A percentile compares a stretch with the other conserved stretches of the same genome.
Conservation (phyloP, 495 filamentous ascomycete species). For the Xylona heveae region DNA sequence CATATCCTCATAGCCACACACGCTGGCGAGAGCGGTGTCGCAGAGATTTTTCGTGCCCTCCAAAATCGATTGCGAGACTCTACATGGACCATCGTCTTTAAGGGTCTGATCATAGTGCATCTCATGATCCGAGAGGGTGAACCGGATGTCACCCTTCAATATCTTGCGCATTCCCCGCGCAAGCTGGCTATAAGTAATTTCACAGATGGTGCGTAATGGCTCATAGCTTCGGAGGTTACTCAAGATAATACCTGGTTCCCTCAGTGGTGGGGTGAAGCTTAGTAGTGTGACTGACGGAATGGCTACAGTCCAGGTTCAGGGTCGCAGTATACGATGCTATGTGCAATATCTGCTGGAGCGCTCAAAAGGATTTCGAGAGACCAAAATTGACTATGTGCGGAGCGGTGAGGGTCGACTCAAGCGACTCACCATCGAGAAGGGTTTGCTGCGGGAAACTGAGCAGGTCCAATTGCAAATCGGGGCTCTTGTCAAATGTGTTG, state of each 20-base stretch:
- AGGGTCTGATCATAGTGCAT: constrained; percentile 84
- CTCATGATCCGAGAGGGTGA: constrained; percentile 95
- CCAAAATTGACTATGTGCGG: constrained; percentile 77
- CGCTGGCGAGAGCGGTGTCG: constrained; percentile 84
- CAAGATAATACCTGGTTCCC: neutral
- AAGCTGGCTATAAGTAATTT: constrained; percentile 76
- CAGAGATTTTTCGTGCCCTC: constrained; percentile 82
- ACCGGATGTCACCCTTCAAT: constrained; percentile 67
- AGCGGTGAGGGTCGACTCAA: constrained; percentile 65
- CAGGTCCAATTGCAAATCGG: constrained; percentile 74
- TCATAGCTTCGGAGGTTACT: neutral
- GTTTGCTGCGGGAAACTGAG: constrained; percentile 80
- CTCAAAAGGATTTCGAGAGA: constrained; percentile 60
- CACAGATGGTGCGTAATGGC: constrained; percentile 54
- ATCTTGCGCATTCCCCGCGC: constrained; percentile 63
- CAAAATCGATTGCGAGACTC: constrained; percentile 78
- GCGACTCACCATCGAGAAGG: constrained; percentile 77
- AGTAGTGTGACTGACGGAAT: no score
- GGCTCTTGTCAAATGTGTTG: constrained; percentile 69
- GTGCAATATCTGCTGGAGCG: constrained; percentile 67
- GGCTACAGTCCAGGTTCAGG: constrained; percentile 70
- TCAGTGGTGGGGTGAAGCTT: no score
- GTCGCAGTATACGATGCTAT: constrained; percentile 86
- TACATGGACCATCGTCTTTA: constrained; percentile 96
- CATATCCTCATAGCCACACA: constrained; percentile 93